Evolutionary conservation across 2,329 filamentous ascomycete species (phyloP), one percentile per base, ranked within the genome.

Genomic region (Setomelanomma holmii): DNA sequence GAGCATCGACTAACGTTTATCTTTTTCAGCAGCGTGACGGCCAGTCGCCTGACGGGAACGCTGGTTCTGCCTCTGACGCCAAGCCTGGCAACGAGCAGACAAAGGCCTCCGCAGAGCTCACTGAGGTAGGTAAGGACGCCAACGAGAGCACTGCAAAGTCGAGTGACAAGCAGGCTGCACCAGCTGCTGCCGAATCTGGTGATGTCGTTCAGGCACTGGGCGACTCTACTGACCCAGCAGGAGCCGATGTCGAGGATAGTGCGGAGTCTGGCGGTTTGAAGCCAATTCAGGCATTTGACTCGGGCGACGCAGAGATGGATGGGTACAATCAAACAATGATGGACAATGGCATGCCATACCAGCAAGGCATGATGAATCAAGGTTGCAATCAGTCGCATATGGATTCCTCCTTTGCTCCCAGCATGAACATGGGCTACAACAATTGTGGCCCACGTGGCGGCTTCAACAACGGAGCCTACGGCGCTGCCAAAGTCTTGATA

Each of bases 381-480:
- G 86, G 82, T 74, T 79, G 82, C 66, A 82, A 87, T 67, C 87
- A 88, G 61, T 33, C 40, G 11, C 58, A 72, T 44, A 74, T 77
- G 60, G 73, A 76, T 55, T 64, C 72, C 39, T 67, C 74, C 49
- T 71, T 74, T 57, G 72, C 73, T 46, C 61, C 75, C 38, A 75
- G 69, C 45, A 66, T 67, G 61, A 75, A 68, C 69, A 77, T 58
- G 72, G 77, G 66, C 7, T 72, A 63, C 50, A 57, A 73, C 39
- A 73, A 72, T 23, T 73, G 68, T 56, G 78, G 73, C 36, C 74
- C 77, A 63, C 78, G 79, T 51, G 81, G 82, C 51, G 77, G 78
- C 24, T 80, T 78, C 55, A 64, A 56, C 39, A 64, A 69, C 49
- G 60, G 63, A 49, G 68, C 72, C 22, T 72, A 74, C 63, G 72